Evolutionary conservation across 179 eudicot species (phyloP).

Genomic region (Heliamphora ciliata): DNA sequence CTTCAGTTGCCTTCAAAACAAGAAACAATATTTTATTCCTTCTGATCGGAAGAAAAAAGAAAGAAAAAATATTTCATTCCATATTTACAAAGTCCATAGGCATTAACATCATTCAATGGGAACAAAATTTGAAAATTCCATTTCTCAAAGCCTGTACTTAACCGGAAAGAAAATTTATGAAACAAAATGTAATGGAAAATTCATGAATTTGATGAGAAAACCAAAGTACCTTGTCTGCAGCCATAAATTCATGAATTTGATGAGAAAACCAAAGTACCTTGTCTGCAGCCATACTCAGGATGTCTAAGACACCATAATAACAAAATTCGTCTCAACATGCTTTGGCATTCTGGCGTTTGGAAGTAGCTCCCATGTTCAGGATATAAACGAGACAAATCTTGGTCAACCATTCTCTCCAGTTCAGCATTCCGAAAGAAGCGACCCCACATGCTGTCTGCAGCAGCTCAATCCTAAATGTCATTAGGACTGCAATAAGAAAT

Average conservation of each 20-base stretch:
- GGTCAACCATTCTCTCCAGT: constrained; percentile 87
- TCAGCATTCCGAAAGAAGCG: constrained; percentile 92
- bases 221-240: not conserved
- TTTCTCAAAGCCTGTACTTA: too few species aligned
- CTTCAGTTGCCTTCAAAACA: too few species aligned
- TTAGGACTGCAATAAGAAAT: not conserved
- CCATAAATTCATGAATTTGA: not conserved
- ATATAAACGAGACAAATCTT: constrained; percentile 88
- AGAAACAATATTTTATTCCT: not conserved
- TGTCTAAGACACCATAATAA: constrained; percentile 90
- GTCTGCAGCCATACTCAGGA: constrained; percentile 93
- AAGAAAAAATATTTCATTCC: not conserved
- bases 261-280: constrained; percentile 40
- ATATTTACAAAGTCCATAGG: not conserved
- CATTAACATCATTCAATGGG: not conserved
- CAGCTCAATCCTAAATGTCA: not conserved
- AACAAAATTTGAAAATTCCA: not conserved
- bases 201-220: not conserved
- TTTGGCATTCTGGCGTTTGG: constrained; percentile 88
- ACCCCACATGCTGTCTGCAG: constrained; percentile 94
- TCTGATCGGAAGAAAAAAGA: not conserved
- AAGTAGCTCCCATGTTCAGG: constrained; percentile 93
- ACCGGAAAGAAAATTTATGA: not conserved
- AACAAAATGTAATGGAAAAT: not conserved
- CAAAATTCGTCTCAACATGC: constrained; percentile 77